A percentile compares a stretch with the other conserved stretches of the same genome.
Conservation (phyloP, 164 flowering plant genomes). For the Vitis amurensis region DNA sequence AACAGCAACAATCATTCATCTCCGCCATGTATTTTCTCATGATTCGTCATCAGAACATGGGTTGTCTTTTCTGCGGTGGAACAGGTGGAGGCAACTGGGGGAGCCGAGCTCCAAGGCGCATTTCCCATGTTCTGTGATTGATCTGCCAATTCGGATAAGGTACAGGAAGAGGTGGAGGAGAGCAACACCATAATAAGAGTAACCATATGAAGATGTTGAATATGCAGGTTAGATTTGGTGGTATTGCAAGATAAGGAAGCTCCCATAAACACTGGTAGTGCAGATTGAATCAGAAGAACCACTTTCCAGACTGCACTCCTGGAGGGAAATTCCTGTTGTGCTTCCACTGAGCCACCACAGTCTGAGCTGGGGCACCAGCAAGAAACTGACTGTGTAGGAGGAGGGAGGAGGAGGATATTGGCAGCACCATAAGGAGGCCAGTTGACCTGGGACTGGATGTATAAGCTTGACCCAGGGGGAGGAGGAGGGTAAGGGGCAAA, state of each 20-base stretch:
- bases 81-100: conserved; percentile 49
- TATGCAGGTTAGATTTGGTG: conserved; percentile 54
- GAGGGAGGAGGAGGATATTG: conserved; percentile 64
- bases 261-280: conserved; percentile 42
- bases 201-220: conserved; percentile 54
- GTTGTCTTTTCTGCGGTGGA: conserved; percentile 54
- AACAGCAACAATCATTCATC: conserved; percentile 52
- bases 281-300: conserved; percentile 32
- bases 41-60: conserved; percentile 66
- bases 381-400: conserved; percentile 34
- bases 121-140: conserved; percentile 46
- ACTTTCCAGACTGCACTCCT: conserved; percentile 62
- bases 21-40: conserved; percentile 94
- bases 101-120: conserved; percentile 78
- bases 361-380: conserved; percentile 48
- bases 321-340: conserved; percentile 60
- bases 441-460: conserved; percentile 58
- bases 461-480: conserved; percentile 75
- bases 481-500: conserved; percentile 52
- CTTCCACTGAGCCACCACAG: conserved; percentile 53
- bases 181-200: conserved; percentile 60
- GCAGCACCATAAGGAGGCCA: conserved; percentile 58
- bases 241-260: conserved; percentile 38
- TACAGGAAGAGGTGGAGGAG: conserved; percentile 47
- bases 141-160: conserved; percentile 34